phyloP scores from a whole-genome alignment of 495 filamentous ascomycete species.

The Pseudevernia furfuracea region DNA sequence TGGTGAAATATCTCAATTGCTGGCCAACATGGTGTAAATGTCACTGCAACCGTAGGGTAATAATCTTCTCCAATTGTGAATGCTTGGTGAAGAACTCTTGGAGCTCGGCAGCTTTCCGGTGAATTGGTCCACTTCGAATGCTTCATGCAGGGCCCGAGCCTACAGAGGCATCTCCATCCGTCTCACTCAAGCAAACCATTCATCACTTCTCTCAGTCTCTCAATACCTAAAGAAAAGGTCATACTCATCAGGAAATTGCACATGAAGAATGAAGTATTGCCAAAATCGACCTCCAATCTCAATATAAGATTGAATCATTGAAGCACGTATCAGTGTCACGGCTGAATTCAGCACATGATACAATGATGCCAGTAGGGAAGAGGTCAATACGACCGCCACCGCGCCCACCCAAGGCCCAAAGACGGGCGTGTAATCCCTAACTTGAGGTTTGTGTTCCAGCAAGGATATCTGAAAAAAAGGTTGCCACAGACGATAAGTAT shows the following conservation, averaged over 20 bases:
- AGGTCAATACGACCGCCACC: not conserved
- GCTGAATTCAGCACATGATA: not conserved
- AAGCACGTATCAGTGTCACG: not conserved
- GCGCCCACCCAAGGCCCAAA: not conserved
- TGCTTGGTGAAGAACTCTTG: not conserved
- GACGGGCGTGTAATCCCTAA: not conserved
- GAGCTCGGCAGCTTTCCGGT: not conserved
- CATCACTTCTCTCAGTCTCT: not conserved
- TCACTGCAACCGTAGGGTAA: not conserved
- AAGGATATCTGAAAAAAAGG: not conserved
- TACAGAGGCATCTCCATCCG: not conserved
- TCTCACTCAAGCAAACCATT: not conserved
- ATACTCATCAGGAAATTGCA: not conserved
- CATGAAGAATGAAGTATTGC: not conserved
- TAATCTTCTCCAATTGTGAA: no score
- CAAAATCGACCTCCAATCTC: not conserved
- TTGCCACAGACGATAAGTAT: not conserved
- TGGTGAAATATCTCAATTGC: not conserved
- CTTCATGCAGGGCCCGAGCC: not conserved
- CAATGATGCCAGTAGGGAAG: not conserved
- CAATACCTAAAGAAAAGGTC: not conserved
- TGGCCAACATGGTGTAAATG: not conserved
- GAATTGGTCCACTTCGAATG: not conserved
- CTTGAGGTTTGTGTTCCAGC: not conserved
- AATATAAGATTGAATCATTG: no score